phyloP scores from a whole-genome alignment of 495 filamentous ascomycete genomes.

The Trichoderma reesei region DNA sequence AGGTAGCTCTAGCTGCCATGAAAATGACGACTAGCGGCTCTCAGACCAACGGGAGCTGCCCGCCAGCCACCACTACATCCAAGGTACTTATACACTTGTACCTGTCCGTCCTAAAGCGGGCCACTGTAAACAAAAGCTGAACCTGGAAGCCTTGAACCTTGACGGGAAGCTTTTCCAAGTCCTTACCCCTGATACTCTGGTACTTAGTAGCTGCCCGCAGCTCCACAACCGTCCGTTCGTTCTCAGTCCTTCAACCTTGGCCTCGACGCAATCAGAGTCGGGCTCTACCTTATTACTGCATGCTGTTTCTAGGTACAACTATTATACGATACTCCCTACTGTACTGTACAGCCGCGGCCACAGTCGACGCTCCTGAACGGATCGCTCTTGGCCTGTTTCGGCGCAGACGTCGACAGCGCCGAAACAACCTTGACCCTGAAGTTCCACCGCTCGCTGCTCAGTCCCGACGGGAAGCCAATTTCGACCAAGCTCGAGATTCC shows the following conservation, averaged over 20 bases:
- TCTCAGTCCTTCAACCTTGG: not conserved
- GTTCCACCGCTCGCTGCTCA: not conserved
- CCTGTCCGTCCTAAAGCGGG: conserved; percentile 12
- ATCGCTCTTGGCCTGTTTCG: not conserved
- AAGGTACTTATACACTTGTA: no score
- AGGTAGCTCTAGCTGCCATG: no score
- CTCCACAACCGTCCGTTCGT: conserved; percentile 4
- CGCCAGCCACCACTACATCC: not conserved
- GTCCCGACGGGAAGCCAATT: not conserved
- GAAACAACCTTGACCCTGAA: no score
- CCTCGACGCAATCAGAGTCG: not conserved
- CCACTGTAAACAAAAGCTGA: conserved; percentile 13
- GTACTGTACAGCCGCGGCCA: no score
- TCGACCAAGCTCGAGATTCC: no score
- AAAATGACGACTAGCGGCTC: no score
- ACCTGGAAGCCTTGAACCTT: no score
- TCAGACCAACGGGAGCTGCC: no score
- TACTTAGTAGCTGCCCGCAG: not conserved
- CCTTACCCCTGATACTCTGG: no score
- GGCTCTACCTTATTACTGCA: not conserved
- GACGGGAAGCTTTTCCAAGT: no score
- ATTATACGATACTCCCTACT: not conserved
- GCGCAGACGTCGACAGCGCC: not conserved
- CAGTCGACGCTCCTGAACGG: not conserved
- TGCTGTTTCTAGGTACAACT: not conserved